Conservation (phyloP, 73 alveolate genomes). For the Tetrahymena elliotti region DNA sequence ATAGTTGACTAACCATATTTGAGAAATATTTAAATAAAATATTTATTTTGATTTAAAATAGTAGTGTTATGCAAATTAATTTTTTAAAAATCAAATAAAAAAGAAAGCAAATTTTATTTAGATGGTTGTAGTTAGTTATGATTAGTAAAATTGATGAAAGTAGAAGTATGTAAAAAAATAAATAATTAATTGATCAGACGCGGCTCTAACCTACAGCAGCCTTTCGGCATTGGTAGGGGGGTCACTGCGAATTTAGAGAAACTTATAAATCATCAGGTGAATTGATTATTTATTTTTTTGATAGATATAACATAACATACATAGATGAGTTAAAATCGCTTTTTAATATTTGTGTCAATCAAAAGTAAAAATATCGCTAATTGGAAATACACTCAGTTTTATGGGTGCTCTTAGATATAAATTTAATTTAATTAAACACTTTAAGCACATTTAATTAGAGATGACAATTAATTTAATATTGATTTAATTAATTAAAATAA, state of each 20-base stretch:
- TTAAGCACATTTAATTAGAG: background rate
- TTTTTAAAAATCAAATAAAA: too few species aligned
- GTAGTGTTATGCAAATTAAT: too few species aligned
- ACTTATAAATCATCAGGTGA: background rate
- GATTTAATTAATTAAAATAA: background rate
- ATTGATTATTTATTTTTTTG: background rate
- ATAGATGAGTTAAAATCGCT: background rate
- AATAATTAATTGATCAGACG: background rate
- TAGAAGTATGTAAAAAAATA: background rate
- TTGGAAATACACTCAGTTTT: background rate
- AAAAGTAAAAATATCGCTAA: background rate
- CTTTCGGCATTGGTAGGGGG: conserved; percentile 1
- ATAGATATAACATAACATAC: background rate
- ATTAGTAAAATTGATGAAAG: background rate
- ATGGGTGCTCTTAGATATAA: background rate
- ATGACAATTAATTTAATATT: background rate
- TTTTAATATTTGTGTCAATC: background rate
- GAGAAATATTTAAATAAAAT: too few species aligned
- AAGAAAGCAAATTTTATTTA: too few species aligned
- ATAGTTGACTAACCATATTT: too few species aligned
- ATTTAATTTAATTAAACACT: background rate
- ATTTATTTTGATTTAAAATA: too few species aligned
- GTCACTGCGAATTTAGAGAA: conserved; percentile 1
- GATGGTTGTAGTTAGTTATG: too few species aligned
- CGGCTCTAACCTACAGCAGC: conserved; percentile 3